These are phyloP conservation scores for Leucosporidium yakuticum DNA, from an alignment of 768 basidiomycete species.

Conservation along the genomic window DNA sequence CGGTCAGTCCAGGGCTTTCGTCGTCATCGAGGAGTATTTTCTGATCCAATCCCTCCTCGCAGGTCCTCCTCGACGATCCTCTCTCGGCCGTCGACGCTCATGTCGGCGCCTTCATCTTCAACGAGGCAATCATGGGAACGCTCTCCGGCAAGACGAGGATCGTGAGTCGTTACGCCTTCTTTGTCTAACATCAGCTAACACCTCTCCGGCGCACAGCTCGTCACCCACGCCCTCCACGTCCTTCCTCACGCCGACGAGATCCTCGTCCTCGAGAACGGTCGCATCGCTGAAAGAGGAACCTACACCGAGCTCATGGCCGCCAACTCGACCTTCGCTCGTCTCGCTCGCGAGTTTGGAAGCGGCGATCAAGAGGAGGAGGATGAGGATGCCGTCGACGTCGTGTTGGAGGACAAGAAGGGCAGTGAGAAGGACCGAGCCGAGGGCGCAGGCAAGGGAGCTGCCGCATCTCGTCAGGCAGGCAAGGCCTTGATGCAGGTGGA, in stretches of 20 bases:
- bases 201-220: constrained; percentile 47
- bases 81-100: constrained; percentile 72
- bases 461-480: no score
- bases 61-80: constrained; percentile 60
- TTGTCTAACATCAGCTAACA: not conserved
- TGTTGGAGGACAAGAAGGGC: no score
- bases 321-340: constrained; percentile 63
- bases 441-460: not conserved
- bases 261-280: constrained; percentile 67
- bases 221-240: constrained; percentile 87
- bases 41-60: constrained; percentile 43
- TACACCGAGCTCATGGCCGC: constrained; percentile 63
- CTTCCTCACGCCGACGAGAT: constrained; percentile 77
- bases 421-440: constrained; percentile 12
- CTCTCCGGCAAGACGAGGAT: constrained; percentile 67
- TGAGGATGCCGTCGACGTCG: no score
- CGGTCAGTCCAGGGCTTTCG: constrained; percentile 63
- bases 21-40: no score
- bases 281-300: constrained; percentile 71
- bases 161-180: not conserved
- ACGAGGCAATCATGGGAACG: constrained; percentile 63
- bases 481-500: constrained; percentile 66
- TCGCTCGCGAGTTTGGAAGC: constrained; percentile 68
- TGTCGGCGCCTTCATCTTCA: constrained; percentile 80
- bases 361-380: constrained; percentile 43